Conservation (phyloP, 176 grass and related monocot species). For the Carex kokanica region DNA sequence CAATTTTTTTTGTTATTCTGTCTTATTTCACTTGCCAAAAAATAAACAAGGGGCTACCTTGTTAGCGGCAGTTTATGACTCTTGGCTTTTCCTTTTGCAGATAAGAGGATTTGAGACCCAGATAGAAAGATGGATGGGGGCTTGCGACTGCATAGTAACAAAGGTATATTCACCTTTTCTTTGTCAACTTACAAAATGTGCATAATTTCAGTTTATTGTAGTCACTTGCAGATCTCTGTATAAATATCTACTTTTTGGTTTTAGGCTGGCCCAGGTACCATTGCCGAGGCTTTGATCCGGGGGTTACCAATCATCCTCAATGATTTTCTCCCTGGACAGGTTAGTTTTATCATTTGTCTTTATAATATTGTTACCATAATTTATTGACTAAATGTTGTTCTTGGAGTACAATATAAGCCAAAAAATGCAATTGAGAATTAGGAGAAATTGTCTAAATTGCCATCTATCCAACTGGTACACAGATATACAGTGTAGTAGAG, state of each 20-base stretch:
- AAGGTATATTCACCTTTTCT: conserved; percentile 36
- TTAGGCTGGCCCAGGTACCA: conserved; percentile 89
- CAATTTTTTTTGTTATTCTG: neutral
- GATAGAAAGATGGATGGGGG: conserved; percentile 87
- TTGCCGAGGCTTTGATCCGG: conserved; percentile 76
- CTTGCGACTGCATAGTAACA: conserved; percentile 90
- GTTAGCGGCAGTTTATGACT: neutral
- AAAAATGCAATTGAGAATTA: conserved; percentile 1
- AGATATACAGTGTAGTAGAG: neutral
- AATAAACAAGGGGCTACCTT: neutral
- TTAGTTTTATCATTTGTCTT: conserved; percentile 14
- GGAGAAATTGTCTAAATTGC: neutral
- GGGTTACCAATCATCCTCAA: conserved; percentile 84
- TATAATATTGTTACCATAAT: neutral
- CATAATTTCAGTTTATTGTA: neutral
- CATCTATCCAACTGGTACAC: neutral
- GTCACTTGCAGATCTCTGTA: neutral
- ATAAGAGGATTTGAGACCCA: conserved; percentile 75
- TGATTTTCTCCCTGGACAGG: conserved; percentile 87
- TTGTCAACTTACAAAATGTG: neutral
- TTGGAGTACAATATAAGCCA: neutral
- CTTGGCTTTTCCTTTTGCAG: conserved; percentile 24
- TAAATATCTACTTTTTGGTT: conserved; percentile 15
- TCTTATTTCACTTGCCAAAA: neutral
- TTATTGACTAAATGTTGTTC: neutral